Evolutionary conservation across 805 yeast species (phyloP).

Genomic region (Candida gorgasii): DNA sequence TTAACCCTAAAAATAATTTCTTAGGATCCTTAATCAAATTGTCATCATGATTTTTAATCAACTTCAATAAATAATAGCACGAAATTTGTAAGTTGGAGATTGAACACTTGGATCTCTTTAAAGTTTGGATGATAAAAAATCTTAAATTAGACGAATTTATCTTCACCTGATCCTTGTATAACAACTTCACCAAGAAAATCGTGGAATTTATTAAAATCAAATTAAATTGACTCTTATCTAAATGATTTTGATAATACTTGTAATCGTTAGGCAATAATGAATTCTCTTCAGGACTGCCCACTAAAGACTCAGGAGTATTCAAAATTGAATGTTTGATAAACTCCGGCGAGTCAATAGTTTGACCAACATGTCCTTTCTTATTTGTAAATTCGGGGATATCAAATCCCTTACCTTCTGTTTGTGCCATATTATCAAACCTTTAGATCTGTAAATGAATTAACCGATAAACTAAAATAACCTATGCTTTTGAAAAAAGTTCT

Average conservation of each 20-base stretch:
- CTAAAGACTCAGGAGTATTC: conserved; percentile 1
- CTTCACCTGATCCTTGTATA: conserved; percentile 24
- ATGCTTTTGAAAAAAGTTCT: conserved; percentile 2
- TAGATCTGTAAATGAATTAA: no score
- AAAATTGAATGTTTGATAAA: conserved; percentile 5
- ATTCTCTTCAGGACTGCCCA: conserved; percentile 9
- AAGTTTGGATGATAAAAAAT: conserved; percentile 47
- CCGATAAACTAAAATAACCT: conserved; percentile 2
- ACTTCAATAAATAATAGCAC: conserved; percentile 59
- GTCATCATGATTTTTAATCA: conserved; percentile 27
- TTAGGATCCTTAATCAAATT: conserved; percentile 44
- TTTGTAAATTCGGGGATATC: no score
- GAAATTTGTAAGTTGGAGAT: conserved; percentile 65
- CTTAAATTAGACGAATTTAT: conserved; percentile 26
- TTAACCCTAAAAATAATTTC: conserved; percentile 63
- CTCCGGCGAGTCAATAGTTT: conserved; percentile 4
- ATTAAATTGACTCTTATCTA: conserved; percentile 43
- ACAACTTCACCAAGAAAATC: conserved; percentile 34
- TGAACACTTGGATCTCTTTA: conserved; percentile 43
- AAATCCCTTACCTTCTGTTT: no score
- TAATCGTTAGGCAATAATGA: conserved; percentile 33
- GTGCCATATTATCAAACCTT: no score
- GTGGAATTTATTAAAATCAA: conserved; percentile 37
- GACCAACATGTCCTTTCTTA: no score
- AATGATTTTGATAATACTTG: conserved; percentile 39